phyloP scores from a whole-genome alignment of 352 stramenopile species.

The Globisporangium lucens region DNA sequence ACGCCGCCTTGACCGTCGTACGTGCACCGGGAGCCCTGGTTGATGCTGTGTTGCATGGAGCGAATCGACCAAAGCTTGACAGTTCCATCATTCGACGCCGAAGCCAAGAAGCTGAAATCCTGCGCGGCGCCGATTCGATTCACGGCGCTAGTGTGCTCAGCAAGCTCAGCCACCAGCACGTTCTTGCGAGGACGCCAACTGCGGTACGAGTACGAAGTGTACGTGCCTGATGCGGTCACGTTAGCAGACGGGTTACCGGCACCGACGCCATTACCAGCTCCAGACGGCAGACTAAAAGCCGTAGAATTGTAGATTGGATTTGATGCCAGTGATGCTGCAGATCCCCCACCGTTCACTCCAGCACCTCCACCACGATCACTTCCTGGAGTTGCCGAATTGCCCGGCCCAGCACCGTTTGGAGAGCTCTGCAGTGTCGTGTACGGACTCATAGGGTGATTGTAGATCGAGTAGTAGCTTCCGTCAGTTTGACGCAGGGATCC shows the following conservation, averaged over 20 bases:
- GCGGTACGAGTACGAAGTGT: constrained; percentile 40
- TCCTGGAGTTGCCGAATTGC: constrained; percentile 16
- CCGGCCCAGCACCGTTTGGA: constrained; percentile 2
- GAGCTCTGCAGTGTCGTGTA: constrained; percentile 39
- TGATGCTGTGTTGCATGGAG: constrained; percentile 92
- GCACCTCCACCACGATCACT: constrained; percentile 30
- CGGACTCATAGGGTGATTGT: constrained; percentile 64
- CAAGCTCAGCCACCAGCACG: constrained; percentile 78
- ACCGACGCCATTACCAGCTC: constrained; percentile 13
- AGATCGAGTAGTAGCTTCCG: constrained; percentile 74
- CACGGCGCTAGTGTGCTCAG: constrained; percentile 92
- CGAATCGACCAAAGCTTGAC: constrained; percentile 95
- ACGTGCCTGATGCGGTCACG: constrained; percentile 26
- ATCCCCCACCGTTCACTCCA: constrained; percentile 4
- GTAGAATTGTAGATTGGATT: constrained; percentile 24
- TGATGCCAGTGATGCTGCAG: constrained; percentile 24
- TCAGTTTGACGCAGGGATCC: constrained; percentile 73
- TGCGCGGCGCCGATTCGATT: constrained; percentile 91
- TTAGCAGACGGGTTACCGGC: constrained; percentile 25
- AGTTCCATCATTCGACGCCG: constrained; percentile 94
- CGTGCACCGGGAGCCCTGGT: constrained; percentile 90
- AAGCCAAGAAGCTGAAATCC: constrained; percentile 96
- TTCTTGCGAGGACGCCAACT: constrained; percentile 86
- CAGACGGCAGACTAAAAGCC: constrained; percentile 6
- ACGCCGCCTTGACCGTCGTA: constrained; percentile 92